These are phyloP conservation scores for Saccharomycopsis sp. DNA, from an alignment of 805 yeast genomes.

Conservation along the genomic window DNA sequence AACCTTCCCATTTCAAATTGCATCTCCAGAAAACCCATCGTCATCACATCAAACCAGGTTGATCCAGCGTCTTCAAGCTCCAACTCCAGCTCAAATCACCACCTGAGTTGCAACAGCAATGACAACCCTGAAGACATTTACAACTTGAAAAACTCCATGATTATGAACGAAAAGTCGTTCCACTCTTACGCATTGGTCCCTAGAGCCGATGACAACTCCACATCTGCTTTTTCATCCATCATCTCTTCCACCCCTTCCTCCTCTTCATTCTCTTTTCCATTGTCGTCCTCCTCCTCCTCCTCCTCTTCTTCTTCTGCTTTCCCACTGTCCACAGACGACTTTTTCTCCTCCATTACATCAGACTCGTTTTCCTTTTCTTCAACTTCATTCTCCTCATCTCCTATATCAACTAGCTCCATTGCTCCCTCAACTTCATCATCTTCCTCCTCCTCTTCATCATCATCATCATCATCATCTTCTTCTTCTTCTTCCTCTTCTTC, in stretches of 20 bases:
- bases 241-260: background rate
- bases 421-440: slow-evolving; percentile 11
- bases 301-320: slow-evolving; percentile 13
- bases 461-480: background rate
- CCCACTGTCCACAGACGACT: slow-evolving; percentile 7
- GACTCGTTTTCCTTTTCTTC: background rate
- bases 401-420: background rate
- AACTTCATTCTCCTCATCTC: slow-evolving; percentile 1
- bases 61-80: too few relatives aligned
- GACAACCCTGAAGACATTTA: too few relatives aligned
- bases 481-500: slow-evolving; percentile 1
- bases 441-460: slow-evolving; percentile 1
- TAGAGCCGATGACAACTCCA: slow-evolving; percentile 10
- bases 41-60: too few relatives aligned
- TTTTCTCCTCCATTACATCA: slow-evolving; percentile 9
- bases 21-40: too few relatives aligned
- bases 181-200: slow-evolving; percentile 12
- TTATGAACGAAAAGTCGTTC: too few relatives aligned
- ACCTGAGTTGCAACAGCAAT: too few relatives aligned
- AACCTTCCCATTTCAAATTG: too few relatives aligned
- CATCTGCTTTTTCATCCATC: background rate
- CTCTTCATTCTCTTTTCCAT: slow-evolving; percentile 7
- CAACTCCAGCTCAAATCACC: too few relatives aligned
- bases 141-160: too few relatives aligned
- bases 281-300: background rate